These are phyloP conservation scores for Sporisorium sorghi DNA, from an alignment of 1,284 basidiomycete genomes.

Conservation along the genomic window DNA sequence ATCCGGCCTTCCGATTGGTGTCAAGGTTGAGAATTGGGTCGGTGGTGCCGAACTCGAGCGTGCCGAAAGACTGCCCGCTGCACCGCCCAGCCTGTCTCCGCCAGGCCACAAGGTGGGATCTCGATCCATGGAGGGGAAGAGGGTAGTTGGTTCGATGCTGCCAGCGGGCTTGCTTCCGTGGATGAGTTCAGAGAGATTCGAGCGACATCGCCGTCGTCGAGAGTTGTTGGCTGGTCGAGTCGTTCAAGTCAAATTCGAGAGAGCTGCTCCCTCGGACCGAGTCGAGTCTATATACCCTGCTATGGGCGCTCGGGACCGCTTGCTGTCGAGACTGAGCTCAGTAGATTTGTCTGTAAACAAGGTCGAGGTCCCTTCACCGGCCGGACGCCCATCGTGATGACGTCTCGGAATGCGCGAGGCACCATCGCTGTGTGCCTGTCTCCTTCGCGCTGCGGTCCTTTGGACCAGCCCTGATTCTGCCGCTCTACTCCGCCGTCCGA, in stretches of 20 bases:
- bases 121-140: slow-evolving; percentile 14
- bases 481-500: slow-evolving; percentile 10
- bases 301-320: neutral
- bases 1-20: neutral
- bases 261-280: neutral
- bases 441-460: neutral
- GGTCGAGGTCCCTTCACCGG: neutral
- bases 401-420: neutral
- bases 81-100: neutral
- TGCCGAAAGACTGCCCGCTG: slow-evolving; percentile 1
- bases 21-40: neutral
- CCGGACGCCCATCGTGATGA: neutral
- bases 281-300: neutral
- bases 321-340: neutral
- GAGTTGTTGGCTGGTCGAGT: neutral
- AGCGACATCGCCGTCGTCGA: neutral
- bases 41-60: slow-evolving; percentile 21
- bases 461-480: neutral
- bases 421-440: neutral
- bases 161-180: neutral
- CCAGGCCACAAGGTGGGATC: neutral
- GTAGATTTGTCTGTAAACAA: neutral
- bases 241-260: no score
- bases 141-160: neutral
- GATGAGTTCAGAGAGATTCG: neutral